Evolutionary conservation across 2,329 filamentous ascomycete species (phyloP).

Genomic region (Acarospora socialis): DNA sequence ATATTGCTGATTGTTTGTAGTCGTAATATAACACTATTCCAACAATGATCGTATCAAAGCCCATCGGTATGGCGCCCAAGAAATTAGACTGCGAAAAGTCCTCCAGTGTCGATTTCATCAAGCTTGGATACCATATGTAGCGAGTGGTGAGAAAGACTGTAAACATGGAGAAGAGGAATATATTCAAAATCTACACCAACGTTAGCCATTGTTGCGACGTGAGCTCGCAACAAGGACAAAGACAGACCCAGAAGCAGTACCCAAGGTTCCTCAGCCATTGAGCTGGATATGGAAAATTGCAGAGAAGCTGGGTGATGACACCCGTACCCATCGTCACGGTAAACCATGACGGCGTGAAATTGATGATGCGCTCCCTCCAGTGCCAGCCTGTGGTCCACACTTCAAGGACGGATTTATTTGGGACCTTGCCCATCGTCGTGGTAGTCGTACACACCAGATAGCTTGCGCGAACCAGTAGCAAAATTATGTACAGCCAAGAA

Average conservation of each 20-base stretch:
- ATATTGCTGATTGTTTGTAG: constrained; percentile 10
- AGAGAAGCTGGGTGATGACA: constrained; percentile 10
- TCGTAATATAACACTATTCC: constrained; percentile 16
- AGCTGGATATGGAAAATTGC: constrained; percentile 15
- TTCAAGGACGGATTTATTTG: not conserved
- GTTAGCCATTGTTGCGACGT: no score
- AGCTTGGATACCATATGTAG: constrained; percentile 12
- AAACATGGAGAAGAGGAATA: constrained; percentile 16
- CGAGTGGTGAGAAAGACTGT: constrained; percentile 9
- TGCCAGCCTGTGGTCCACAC: not conserved
- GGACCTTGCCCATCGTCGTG: not conserved
- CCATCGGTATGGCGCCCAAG: constrained; percentile 15
- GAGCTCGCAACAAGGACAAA: not conserved
- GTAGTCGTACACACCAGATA: no score
- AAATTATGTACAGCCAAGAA: no score
- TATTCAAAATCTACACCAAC: constrained; percentile 13
- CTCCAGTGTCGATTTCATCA: constrained; percentile 11
- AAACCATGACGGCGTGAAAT: constrained; percentile 17
- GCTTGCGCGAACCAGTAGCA: no score
- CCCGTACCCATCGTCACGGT: constrained; percentile 14
- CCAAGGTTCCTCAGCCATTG: constrained; percentile 13
- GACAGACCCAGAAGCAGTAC: constrained; percentile 15
- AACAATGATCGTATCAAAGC: constrained; percentile 15
- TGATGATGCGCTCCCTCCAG: constrained; percentile 11
- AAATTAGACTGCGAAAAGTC: constrained; percentile 16